phyloP scores from a whole-genome alignment of 2,329 filamentous ascomycete genomes.

The Blastomyces parvus region DNA sequence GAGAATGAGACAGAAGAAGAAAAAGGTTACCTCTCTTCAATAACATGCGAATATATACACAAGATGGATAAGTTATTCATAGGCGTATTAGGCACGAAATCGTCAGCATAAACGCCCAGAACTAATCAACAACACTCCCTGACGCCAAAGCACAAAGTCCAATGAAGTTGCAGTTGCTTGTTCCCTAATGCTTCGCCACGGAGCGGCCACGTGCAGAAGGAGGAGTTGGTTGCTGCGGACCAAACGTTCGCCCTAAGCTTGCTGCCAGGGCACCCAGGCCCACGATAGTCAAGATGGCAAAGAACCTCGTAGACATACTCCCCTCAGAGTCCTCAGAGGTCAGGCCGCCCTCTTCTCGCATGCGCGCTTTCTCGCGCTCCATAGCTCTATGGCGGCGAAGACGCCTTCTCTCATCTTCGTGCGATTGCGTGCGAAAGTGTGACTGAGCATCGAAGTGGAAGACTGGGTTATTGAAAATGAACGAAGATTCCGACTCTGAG shows the following conservation, averaged over 20 bases:
- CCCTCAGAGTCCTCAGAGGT: constrained; percentile 41
- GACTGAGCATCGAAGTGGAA: constrained; percentile 68
- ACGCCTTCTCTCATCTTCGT: constrained; percentile 47
- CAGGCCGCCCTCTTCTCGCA: constrained; percentile 27
- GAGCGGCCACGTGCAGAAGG: background rate
- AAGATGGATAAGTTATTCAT: background rate
- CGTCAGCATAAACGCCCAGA: background rate
- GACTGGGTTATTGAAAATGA: constrained; percentile 43
- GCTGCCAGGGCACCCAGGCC: constrained; percentile 24
- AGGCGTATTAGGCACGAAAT: background rate
- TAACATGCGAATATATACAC: background rate
- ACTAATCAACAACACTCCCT: background rate
- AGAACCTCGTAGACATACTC: constrained; percentile 26
- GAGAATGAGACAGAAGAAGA: background rate
- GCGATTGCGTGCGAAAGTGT: constrained; percentile 65
- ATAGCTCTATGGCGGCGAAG: constrained; percentile 33
- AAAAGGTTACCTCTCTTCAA: background rate
- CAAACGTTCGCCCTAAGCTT: constrained; percentile 18
- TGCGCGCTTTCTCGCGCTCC: constrained; percentile 23
- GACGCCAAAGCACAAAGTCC: background rate
- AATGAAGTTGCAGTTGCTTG: background rate
- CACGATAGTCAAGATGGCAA: constrained; percentile 33
- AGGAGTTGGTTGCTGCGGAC: background rate
- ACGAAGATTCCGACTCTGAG: constrained; percentile 27
- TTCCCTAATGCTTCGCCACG: background rate